Evolutionary conservation across 345 rosid species (phyloP), one percentile per base, ranked within the genome.

Genomic region (Schrenkiella parvula): DNA sequence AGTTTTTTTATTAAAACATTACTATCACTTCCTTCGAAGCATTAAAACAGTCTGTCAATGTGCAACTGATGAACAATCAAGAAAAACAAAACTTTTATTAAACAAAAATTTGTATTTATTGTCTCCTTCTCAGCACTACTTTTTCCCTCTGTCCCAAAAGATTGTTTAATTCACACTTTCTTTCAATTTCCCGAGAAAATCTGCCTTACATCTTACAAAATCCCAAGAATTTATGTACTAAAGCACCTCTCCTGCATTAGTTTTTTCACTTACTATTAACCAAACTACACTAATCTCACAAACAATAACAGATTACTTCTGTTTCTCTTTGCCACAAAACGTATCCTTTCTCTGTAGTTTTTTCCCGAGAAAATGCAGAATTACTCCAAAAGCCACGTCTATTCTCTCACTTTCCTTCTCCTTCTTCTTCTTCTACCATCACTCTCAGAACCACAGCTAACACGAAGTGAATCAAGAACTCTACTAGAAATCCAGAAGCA

Each of bases 401-500:
- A 76, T 76, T 55, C 34, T 64, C 41, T 80, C 50, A 39, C 76
- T 75, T 46, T 78, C 66, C 18, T 21, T 52, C 21, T 77, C 56
- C 13, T 17, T 31, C 25, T 75, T 6, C 42, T 80, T 53, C 37
- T 73, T 48, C 78, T 74, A 1, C 39, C 74, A 70, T 80, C 82
- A 32, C 73, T 76, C 68, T 82, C 97, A 56, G 29, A 32, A 15
- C 84, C 77, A 17, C 97, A 89, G 44, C 74, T 93, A 21, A 32
- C 71, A 10, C 81, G 89, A 46, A 79, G 62, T 38, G 97, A 91
- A 73, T 75, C 83, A 64, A 74, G 78, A 72, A 80, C 74, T 35
- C 81, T 93, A 51, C 75, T 88, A 62, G 91, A 85, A 74, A 77
- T 89, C 71, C 97, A 84, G 76, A 82, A 82, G 55, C 89, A 81